Base-by-base conservation (phyloP, 2,329 filamentous ascomycete genomes). In the Ophiostoma ulmi region DNA sequence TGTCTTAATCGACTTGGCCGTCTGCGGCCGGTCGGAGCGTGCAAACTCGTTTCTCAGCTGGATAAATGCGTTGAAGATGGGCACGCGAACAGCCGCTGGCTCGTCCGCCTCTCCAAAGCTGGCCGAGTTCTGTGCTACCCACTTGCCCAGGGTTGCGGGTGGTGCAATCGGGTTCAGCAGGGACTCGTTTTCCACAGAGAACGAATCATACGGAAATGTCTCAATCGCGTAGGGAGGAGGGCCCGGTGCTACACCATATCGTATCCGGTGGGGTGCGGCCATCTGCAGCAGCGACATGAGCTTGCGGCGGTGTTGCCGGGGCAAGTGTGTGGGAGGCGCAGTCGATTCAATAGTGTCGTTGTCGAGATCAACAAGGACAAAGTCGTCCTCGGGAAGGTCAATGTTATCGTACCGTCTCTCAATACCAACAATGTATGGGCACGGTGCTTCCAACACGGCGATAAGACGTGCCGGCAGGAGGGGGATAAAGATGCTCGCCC, bases 391-490 rank as follows among this genome's bases (percentile, higher is more conserved):
- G 0, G 95, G 95, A 61, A 98, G 86, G 75, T 93, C 90, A 66
- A 93, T 87, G 71, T 88, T 88, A 75, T 96, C 92, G 78, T 98
- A 98, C 71, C 94, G 88, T 74, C 94, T 88, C 81, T 99, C 95
- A 71, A 99, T 92, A 67, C 95, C 95, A 63, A 98, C 93, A 74
- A 99, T 97, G 76, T 98, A 99, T 0, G 95, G 95, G 76, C 95
- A 98, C 2, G 94, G 94, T 0, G 94, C 94, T 76, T 98, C 95
- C 22, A 99, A 85, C 2, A 93, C 94, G 69, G 95, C 94, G 11
- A 99, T 85, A 31, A 99, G 83, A 48, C 94, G 88, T 10, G 93
- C 92, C 6, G 94, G 94, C 10, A 99, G 85, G 44, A 98, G 86
- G 1, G 94, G 94, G 74, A 98, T 97, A 78, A 97, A 93, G 67